Percentiles rank a stretch among this genome's conserved stretches.
These are phyloP conservation scores for Pluteus cervinus DNA, from an alignment of 768 basidiomycete species.

Conservation along the genomic window DNA sequence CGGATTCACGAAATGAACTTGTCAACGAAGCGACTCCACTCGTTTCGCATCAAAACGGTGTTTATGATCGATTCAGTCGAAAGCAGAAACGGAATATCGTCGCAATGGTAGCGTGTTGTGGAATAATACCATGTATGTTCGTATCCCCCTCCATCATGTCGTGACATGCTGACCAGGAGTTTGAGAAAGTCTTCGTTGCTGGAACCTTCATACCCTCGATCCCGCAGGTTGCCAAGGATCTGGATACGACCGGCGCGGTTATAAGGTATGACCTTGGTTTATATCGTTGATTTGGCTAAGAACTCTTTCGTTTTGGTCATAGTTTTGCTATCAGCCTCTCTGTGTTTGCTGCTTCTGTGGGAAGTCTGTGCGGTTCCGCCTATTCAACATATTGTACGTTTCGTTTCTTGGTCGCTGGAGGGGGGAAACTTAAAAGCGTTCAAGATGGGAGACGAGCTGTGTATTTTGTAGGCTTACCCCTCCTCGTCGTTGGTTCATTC, in stretches of 20 bases:
- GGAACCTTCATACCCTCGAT: conserved; percentile 72
- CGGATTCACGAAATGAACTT: no score
- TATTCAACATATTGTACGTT: conserved; percentile 34
- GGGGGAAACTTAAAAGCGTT: no score
- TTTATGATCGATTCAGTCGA: conserved; percentile 54
- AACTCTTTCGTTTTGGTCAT: background rate
- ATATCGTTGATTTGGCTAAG: background rate
- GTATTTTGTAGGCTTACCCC: conserved; percentile 54
- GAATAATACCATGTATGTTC: conserved; percentile 52
- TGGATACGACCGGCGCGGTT: conserved; percentile 47
- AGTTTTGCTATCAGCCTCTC: conserved; percentile 32
- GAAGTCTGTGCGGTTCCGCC: conserved; percentile 24
- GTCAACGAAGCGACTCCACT: no score
- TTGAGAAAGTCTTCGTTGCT: conserved; percentile 52
- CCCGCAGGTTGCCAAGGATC: conserved; percentile 63
- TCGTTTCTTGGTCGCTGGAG: background rate
- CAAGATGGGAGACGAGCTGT: conserved; percentile 61
- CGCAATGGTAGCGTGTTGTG: conserved; percentile 52
- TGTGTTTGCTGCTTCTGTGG: conserved; percentile 25
- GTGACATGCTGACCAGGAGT: background rate
- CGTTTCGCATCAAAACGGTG: no score
- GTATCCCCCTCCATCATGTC: background rate
- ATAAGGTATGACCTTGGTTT: conserved; percentile 40
- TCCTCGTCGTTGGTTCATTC: conserved; percentile 52
- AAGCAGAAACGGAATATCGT: conserved; percentile 48